Percentiles rank a stretch among this genome's conserved stretches.
Conservation (phyloP, 306 rosid genomes). For the Trichosanthes truncata region DNA sequence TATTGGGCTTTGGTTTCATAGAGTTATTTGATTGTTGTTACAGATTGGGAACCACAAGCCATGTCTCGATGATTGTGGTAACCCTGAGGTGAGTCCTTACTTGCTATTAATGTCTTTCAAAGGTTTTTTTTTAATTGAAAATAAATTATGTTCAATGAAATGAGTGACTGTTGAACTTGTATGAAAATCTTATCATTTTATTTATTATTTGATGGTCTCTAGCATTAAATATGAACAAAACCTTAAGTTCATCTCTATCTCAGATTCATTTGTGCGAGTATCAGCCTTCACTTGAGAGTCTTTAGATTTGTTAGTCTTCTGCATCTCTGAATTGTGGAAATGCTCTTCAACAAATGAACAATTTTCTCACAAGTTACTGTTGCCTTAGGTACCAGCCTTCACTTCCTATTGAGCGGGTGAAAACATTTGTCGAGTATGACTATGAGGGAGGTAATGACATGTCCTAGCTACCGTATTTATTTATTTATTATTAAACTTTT, state of each 20-base stretch:
- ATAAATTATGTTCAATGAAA: not conserved
- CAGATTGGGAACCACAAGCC: constrained; percentile 88
- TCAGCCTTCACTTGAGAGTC: too few species aligned
- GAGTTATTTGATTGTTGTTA: too few species aligned
- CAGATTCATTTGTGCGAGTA: too few species aligned
- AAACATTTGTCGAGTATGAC: constrained; percentile 50
- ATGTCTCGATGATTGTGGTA: constrained; percentile 78
- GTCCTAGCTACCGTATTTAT: not conserved
- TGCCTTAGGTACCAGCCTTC: too few species aligned
- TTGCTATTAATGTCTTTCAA: not conserved
- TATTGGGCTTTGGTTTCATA: not conserved
- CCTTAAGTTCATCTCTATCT: too few species aligned
- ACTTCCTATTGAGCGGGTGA: constrained; percentile 71
- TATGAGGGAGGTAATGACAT: constrained; percentile 51
- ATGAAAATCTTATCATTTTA: not conserved
- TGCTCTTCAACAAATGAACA: too few species aligned
- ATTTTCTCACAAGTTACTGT: too few species aligned
- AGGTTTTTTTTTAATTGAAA: too few species aligned
- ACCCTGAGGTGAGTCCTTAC: constrained; percentile 59
- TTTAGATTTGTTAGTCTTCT: too few species aligned
- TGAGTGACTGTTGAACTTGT: not conserved
- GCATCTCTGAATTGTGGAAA: too few species aligned
- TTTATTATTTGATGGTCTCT: not conserved
- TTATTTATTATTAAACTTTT: not conserved
- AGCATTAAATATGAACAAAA: not conserved